phyloP scores from a whole-genome alignment of 441 rosid species.

The Erodium trifolium region DNA sequence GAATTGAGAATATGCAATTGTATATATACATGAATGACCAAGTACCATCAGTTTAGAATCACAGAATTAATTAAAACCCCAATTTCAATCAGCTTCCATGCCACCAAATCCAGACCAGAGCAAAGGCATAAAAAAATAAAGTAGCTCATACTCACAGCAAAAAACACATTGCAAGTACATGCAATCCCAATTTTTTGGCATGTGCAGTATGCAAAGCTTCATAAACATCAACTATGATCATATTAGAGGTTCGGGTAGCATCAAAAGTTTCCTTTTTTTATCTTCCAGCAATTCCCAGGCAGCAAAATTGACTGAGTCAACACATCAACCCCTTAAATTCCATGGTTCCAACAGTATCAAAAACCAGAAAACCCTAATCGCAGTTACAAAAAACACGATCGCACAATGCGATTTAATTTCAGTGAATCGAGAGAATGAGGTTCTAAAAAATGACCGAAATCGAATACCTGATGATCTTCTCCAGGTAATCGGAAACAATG shows the following conservation, averaged over 20 bases:
- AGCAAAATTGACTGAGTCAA: neutral
- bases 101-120: neutral
- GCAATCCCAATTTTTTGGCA: too few relatives aligned
- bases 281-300: neutral
- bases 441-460: neutral
- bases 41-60: neutral
- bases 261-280: neutral
- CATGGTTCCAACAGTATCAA: neutral
- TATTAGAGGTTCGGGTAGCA: neutral
- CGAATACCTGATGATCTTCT: slow-evolving; percentile 69
- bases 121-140: neutral
- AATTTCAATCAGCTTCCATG: neutral
- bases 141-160: neutral
- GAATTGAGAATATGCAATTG: neutral
- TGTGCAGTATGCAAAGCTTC: too few relatives aligned
- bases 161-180: too few relatives aligned
- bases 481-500: slow-evolving; percentile 72
- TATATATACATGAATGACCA: neutral
- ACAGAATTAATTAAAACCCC: neutral
- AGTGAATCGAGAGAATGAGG: neutral
- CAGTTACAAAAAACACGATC: neutral
- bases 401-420: neutral
- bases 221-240: too few relatives aligned
- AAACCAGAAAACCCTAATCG: slow-evolving; percentile 5
- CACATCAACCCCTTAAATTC: neutral